Conservation (phyloP, 768 basidiomycete species). For the Tylopilus balloui region DNA sequence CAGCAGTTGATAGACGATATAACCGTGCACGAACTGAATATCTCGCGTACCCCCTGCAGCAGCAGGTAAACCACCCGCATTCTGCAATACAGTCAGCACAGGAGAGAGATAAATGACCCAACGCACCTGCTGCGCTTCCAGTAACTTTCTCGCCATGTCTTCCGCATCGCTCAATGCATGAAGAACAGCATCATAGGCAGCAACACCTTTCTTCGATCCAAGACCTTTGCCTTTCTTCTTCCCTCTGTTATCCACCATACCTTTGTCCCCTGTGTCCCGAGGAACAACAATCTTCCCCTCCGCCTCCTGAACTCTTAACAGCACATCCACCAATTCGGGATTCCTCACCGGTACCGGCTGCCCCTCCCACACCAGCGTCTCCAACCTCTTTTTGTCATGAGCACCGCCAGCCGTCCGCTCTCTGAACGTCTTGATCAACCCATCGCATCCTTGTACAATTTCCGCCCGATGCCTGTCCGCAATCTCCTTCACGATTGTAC, state of each 20-base stretch:
- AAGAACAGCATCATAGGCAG: constrained; percentile 83
- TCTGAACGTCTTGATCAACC: constrained; percentile 48
- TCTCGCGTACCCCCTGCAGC: constrained; percentile 54
- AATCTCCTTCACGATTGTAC: constrained; percentile 64
- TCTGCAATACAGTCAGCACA: constrained; percentile 29
- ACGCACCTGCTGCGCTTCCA: constrained; percentile 79
- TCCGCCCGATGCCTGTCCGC: constrained; percentile 51
- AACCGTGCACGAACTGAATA: constrained; percentile 81
- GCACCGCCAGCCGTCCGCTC: constrained; percentile 38
- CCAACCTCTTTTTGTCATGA: constrained; percentile 50
- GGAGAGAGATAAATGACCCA: neutral
- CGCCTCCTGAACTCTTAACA: constrained; percentile 78
- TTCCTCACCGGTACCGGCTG: constrained; percentile 81
- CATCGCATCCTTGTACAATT: constrained; percentile 61
- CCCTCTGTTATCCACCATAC: constrained; percentile 24
- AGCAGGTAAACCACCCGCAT: constrained; percentile 37
- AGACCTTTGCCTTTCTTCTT: constrained; percentile 37
- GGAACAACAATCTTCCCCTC: constrained; percentile 51
- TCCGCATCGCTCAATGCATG: constrained; percentile 87
- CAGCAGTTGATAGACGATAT: constrained; percentile 83
- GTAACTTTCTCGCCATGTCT: constrained; percentile 71
- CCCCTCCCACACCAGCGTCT: constrained; percentile 71
- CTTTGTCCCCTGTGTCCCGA: constrained; percentile 23
- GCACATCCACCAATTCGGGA: constrained; percentile 85
- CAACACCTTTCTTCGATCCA: constrained; percentile 69